These are phyloP conservation scores for Chlorella vulgaris DNA, from an alignment of 139 green algal genomes.

Conservation along the genomic window DNA sequence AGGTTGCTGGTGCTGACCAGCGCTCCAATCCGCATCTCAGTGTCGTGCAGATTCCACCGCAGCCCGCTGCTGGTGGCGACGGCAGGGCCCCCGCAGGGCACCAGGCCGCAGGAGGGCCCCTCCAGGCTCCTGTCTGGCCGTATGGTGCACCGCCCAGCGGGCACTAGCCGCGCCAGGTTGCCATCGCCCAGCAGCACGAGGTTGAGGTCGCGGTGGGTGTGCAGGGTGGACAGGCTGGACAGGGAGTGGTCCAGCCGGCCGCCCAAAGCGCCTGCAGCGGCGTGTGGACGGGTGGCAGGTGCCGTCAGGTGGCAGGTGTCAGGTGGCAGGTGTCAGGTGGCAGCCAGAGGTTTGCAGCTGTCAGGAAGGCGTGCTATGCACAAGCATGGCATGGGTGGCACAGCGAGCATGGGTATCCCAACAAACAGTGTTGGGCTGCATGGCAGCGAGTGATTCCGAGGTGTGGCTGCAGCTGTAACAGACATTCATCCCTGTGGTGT, in stretches of 20 bases:
- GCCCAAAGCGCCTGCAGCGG: conserved; percentile 78
- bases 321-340: no score
- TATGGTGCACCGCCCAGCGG: conserved; percentile 62
- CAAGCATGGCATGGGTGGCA: no score
- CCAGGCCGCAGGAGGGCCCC: conserved; percentile 85
- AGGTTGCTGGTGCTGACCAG: conserved; percentile 83
- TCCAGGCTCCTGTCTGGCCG: conserved; percentile 59
- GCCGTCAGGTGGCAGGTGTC: no score
- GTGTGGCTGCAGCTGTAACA: no score
- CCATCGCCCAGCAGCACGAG: conserved; percentile 84
- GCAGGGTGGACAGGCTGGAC: conserved; percentile 81
- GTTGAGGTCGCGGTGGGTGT: conserved; percentile 68
- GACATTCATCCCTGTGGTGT: no score
- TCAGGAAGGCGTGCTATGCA: no score
- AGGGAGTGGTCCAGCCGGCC: conserved; percentile 94
- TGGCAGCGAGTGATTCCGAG: no score
- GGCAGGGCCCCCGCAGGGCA: conserved; percentile 72
- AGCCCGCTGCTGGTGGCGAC: conserved; percentile 72
- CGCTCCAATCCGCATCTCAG: conserved; percentile 62
- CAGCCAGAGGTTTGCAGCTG: no score
- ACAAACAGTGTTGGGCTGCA: no score
- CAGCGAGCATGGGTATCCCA: no score
- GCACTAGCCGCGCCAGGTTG: conserved; percentile 84
- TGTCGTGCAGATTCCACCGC: conserved; percentile 82
- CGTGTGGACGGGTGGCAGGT: not conserved